Evolutionary conservation across 2,329 filamentous ascomycete species (phyloP), one percentile per base, ranked within the genome.

Genomic region (Zelopaecilomyces penicillatus): DNA sequence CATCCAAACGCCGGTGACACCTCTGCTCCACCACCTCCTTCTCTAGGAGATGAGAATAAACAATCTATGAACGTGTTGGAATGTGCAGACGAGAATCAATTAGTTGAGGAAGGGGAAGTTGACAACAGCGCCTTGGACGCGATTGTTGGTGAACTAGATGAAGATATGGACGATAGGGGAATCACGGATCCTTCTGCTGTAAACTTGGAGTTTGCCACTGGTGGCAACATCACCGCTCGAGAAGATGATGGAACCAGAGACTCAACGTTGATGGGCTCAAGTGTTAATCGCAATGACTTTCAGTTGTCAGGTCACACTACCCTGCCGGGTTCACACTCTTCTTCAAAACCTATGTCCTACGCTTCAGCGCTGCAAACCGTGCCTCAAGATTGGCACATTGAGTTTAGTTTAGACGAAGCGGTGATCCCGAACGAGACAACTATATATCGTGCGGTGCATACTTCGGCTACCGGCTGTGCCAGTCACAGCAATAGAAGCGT

Each of bases 361-460:
- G 84, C 89, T 27, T 85, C 87, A 42, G 88, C 88, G 4, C 78
- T 94, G 42, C 86, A 90, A 54, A 73, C 86, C 10, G 72, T 80
- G 0, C 87, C 90, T 1, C 85, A 94, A 59, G 90, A 97, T 59
- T 98, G 93, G 93, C 91, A 98, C 57, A 89, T 98, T 49, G 87
- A 97, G 58, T 98, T 98, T 65, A 90, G 80, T 53, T 77, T 97
- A 41, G 85, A 94, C 51, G 85, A 78, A 43, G 88, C 89, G 61
- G 76, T 85, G 2, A 85, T 98, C 47, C 75, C 86, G 0, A 93
- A 90, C 54, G 90, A 97, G 56, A 96, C 87, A 1, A 98, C 93
- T 0, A 91, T 98, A 45, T 98, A 97, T 59, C 84, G 91, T 39
- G 93, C 93, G 30, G 87, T 97, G 6, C 87, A 96, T 58, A 85